A percentile compares a stretch with the other conserved stretches of the same genome.
These are phyloP conservation scores for Boletellus deceptivus DNA, from an alignment of 1,284 basidiomycete species.

Conservation along the genomic window DNA sequence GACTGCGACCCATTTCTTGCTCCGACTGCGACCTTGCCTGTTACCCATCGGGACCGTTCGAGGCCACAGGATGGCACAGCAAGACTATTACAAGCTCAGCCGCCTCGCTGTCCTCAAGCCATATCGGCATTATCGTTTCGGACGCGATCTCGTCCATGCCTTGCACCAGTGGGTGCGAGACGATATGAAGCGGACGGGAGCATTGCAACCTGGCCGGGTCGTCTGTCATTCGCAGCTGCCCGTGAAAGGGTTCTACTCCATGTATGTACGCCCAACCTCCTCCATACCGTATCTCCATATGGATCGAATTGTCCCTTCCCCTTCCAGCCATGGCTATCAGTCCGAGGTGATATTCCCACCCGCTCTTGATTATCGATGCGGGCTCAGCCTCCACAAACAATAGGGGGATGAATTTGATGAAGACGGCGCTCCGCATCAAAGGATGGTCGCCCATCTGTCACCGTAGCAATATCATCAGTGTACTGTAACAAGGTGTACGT, in stretches of 20 bases:
- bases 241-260: conserved; percentile 70
- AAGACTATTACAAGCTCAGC: conserved; percentile 60
- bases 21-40: conserved; percentile 59
- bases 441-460: conserved; percentile 61
- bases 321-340: conserved; percentile 64
- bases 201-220: conserved; percentile 38
- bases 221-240: conserved; percentile 68
- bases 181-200: conserved; percentile 38
- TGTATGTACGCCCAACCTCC: conserved; percentile 44
- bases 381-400: conserved; percentile 17
- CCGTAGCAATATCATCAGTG: conserved; percentile 32
- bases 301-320: conserved; percentile 10
- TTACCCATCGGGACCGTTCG: conserved; percentile 66
- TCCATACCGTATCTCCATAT: conserved; percentile 3
- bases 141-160: conserved; percentile 57
- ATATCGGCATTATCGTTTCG: conserved; percentile 62
- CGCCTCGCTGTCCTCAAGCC: conserved; percentile 66
- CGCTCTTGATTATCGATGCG: conserved; percentile 14
- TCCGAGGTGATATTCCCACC: conserved; percentile 44
- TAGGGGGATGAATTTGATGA: conserved; percentile 77
- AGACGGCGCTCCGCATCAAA: conserved; percentile 77
- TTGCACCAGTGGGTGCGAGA: conserved; percentile 56
- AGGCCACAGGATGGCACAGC: conserved; percentile 26
- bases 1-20: conserved; percentile 63
- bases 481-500: conserved; percentile 24